Percentiles rank a stretch among this genome's conserved stretches.
phyloP scores from a whole-genome alignment of 202 grass and related monocot genomes.

The Bolboschoenoplectus hybrid region DNA sequence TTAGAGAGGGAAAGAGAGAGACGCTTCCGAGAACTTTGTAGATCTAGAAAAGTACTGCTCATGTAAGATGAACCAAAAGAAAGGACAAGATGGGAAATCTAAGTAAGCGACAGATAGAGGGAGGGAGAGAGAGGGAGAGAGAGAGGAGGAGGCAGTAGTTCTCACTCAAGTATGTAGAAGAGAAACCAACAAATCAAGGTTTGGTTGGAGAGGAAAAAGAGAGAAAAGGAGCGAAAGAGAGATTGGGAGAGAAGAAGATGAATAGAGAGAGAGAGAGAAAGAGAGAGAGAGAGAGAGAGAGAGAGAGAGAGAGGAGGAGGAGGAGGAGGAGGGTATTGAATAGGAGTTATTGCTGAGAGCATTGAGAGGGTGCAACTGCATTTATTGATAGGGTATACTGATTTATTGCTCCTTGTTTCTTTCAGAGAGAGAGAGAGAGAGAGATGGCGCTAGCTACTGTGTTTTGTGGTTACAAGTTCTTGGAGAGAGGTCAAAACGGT shows the following conservation, averaged over 20 bases:
- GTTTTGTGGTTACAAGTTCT: constrained; percentile 44
- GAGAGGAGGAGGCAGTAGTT: background rate
- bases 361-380: constrained; percentile 91
- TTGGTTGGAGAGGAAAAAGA: constrained; percentile 17
- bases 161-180: constrained; percentile 28
- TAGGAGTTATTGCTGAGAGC: constrained; percentile 77
- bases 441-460: constrained; percentile 21
- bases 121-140: background rate
- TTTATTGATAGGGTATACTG: constrained; percentile 77
- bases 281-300: constrained; percentile 30
- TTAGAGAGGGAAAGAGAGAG: background rate
- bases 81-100: constrained; percentile 4
- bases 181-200: constrained; percentile 15
- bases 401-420: constrained; percentile 57
- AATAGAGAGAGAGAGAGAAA: constrained; percentile 20
- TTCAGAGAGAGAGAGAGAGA: constrained; percentile 48
- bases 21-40: constrained; percentile 7
- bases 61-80: constrained; percentile 16
- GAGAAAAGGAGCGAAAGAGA: constrained; percentile 19
- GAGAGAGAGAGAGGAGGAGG: constrained; percentile 26
- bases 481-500: constrained; percentile 44
- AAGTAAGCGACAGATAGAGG: background rate
- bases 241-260: constrained; percentile 31
- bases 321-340: constrained; percentile 57
- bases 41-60: constrained; percentile 35